phyloP scores from a whole-genome alignment of 495 filamentous ascomycete genomes.

The Annulohypoxylon bovei region DNA sequence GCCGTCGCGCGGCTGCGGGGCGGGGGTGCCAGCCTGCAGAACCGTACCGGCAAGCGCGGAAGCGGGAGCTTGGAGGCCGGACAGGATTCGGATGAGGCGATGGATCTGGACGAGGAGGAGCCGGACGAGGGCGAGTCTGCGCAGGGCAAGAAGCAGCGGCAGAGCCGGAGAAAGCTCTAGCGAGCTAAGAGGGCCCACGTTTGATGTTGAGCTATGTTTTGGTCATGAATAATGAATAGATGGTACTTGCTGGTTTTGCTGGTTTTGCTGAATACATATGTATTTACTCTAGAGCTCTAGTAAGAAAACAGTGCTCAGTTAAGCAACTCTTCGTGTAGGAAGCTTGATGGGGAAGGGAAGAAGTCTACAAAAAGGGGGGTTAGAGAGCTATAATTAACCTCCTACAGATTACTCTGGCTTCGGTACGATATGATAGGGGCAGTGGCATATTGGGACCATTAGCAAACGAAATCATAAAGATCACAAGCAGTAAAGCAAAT shows the following conservation, averaged over 20 bases:
- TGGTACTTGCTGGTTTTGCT: not conserved
- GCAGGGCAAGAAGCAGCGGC: conserved; percentile 50
- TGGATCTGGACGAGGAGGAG: conserved; percentile 67
- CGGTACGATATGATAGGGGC: not conserved
- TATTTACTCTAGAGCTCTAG: not conserved
- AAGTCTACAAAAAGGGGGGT: too few relatives aligned
- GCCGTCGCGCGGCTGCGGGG: conserved; percentile 35
- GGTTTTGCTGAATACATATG: not conserved
- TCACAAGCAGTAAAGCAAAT: conserved; percentile 7
- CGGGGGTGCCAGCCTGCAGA: conserved; percentile 3
- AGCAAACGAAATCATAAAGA: not conserved
- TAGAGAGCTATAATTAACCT: not conserved
- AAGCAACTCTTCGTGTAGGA: not conserved
- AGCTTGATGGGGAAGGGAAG: not conserved
- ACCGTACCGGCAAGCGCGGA: conserved; percentile 50
- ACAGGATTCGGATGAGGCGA: conserved; percentile 64
- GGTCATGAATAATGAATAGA: not conserved
- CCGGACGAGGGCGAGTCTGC: conserved; percentile 45
- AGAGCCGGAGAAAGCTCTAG: conserved; percentile 52
- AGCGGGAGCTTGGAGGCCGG: conserved; percentile 60
- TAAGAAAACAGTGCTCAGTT: not conserved
- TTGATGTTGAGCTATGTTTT: not conserved
- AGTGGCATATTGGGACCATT: not conserved
- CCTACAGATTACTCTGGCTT: not conserved
- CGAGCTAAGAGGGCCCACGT: not conserved